Evolutionary conservation across 2,329 filamentous ascomycete genomes (phyloP).

Genomic region (Penicillium sp.): DNA sequence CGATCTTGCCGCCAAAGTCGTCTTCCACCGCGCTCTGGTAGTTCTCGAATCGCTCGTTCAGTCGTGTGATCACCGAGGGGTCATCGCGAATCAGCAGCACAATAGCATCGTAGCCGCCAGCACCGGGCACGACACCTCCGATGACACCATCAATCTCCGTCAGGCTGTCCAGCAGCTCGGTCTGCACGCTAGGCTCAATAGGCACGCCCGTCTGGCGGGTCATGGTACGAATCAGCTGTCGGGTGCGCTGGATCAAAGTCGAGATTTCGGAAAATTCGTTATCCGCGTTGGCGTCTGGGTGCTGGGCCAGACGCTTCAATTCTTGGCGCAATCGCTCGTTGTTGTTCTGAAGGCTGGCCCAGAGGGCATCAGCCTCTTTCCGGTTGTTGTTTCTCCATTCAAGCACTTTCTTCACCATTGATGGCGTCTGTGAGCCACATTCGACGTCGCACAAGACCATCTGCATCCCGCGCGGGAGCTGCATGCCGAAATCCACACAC

Average conservation of each 20-base stretch:
- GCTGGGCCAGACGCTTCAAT: constrained; percentile 57
- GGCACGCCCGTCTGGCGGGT: constrained; percentile 72
- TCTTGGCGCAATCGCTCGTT: constrained; percentile 72
- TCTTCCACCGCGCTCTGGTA: constrained; percentile 61
- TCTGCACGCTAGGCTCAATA: constrained; percentile 87
- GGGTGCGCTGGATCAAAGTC: constrained; percentile 53
- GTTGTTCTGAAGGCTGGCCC: constrained; percentile 70
- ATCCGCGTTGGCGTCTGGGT: constrained; percentile 42
- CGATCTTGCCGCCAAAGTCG: constrained; percentile 49
- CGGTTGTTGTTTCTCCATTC: constrained; percentile 72
- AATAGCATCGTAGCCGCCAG: constrained; percentile 90
- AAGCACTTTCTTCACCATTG: constrained; percentile 93
- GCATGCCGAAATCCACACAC: constrained; percentile 68
- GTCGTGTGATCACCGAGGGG: constrained; percentile 59
- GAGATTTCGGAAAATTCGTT: constrained; percentile 57
- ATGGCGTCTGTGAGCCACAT: constrained; percentile 87
- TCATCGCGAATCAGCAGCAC: constrained; percentile 78
- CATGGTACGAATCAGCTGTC: constrained; percentile 73
- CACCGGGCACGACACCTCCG: constrained; percentile 90
- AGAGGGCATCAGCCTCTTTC: constrained; percentile 68
- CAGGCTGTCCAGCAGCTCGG: constrained; percentile 76
- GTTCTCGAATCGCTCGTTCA: constrained; percentile 64
- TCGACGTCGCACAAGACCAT: constrained; percentile 95
- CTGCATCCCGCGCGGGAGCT: constrained; percentile 71
- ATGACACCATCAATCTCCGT: constrained; percentile 74